Conservation (phyloP, 371 early-diverging fungal species). For the Catenaria anguillulae region DNA sequence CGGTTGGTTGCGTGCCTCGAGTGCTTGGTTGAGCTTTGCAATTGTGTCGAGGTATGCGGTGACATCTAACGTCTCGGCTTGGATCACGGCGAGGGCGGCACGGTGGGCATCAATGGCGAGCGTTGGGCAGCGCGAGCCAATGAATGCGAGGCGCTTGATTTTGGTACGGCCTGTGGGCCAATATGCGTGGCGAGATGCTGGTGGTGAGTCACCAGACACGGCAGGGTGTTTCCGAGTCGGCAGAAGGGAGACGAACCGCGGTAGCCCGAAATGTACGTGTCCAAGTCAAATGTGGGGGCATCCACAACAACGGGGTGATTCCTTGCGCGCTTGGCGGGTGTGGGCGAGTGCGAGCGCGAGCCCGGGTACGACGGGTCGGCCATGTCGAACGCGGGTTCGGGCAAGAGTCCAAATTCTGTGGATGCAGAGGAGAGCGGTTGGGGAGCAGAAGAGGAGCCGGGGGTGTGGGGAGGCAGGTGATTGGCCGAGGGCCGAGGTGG, state of each 20-base stretch:
- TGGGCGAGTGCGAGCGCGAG: too few species aligned
- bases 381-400: too few species aligned
- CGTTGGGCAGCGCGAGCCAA: slow-evolving; percentile 52
- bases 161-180: slow-evolving; percentile 34
- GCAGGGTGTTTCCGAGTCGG: slow-evolving; percentile 16
- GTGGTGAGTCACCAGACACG: background rate
- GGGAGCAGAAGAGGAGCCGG: too few species aligned
- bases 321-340: slow-evolving; percentile 22
- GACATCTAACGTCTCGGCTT: slow-evolving; percentile 31
- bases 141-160: slow-evolving; percentile 53
- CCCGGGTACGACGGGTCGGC: background rate
- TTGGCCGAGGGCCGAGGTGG: too few species aligned
- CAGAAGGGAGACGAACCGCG: too few species aligned
- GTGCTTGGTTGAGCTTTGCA: slow-evolving; percentile 34
- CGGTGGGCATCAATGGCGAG: slow-evolving; percentile 49
- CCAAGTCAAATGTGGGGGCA: slow-evolving; percentile 47
- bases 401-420: background rate
- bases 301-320: slow-evolving; percentile 24
- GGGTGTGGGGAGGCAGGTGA: too few species aligned
- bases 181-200: slow-evolving; percentile 3
- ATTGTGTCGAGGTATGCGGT: slow-evolving; percentile 30
- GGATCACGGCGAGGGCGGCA: slow-evolving; percentile 43
- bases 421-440: too few species aligned
- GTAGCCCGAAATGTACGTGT: slow-evolving; percentile 49
- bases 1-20: slow-evolving; percentile 21